Evolutionary conservation across 805 yeast genomes (phyloP), one percentile per base, ranked within the genome.

Genomic region (Saccharomycopsis microspora): DNA sequence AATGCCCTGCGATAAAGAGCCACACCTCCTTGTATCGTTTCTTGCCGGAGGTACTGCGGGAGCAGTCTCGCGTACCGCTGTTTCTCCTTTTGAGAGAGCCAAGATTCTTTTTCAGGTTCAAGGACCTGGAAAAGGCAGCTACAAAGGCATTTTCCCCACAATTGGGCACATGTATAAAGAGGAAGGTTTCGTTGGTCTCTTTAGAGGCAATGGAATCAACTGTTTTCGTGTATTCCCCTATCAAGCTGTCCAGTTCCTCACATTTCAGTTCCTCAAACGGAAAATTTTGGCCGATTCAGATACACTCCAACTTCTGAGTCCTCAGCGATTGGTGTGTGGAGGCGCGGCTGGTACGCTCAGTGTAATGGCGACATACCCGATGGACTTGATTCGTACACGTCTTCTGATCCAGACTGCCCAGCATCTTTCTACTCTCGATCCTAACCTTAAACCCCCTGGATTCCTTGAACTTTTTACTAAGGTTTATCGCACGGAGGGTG

Each of bases 31-130:
- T 33, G 71, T 87, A 2, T 77, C 88, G 3, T 71, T 84, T 37
- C 50, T 82, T 5, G 74, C 85, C 4, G 94, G 94, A 10, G 93
- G 93, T 5, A 57, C 79, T 5, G 90, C 82, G 2, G 94, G 94
- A 11, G 87, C 87, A 0, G 68, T 82, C 0, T 85, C 95, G 1
- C 70, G 97, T 47, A 90, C 97, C 0, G 86, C 84, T 32, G 96
- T 89, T 4, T 85, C 96, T 8, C 98, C 98, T 1, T 80, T 90
- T 64, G 98, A 90, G 63, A 70, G 98, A 56, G 94, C 93, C 56
- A 90, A 90, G 64, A 93, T 93, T 53, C 64, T 90, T 30, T 77
- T 88, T 57, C 98, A 90, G 64, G 79, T 93, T 35, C 97, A 90
- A 64, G 93, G 85, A 7, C 68, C 75, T 1, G 50, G 60, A 51